Percentiles rank a stretch among this genome's conserved stretches.
Evolutionary conservation across 495 filamentous ascomycete species (phyloP).

Genomic region (Trichocladium antarcticum): DNA sequence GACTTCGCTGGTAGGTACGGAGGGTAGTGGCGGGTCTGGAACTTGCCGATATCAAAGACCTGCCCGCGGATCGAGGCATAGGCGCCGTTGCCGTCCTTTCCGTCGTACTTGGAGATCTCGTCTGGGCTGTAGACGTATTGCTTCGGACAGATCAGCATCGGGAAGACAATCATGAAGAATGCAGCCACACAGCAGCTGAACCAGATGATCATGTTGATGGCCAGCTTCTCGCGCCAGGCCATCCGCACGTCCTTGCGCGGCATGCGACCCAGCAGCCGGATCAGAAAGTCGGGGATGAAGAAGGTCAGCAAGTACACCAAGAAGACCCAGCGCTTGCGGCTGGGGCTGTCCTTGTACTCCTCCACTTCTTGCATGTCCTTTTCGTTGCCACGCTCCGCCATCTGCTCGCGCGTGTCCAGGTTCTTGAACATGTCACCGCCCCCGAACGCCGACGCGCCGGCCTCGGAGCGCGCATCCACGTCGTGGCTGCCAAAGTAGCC

Average conservation of each 20-base stretch:
- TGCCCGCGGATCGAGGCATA: slow-evolving; percentile 78
- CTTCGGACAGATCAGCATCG: slow-evolving; percentile 76
- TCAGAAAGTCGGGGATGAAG: slow-evolving; percentile 74
- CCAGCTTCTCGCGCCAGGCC: slow-evolving; percentile 94
- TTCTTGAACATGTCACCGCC: slow-evolving; percentile 97
- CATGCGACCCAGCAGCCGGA: slow-evolving; percentile 72
- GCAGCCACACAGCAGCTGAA: slow-evolving; percentile 62
- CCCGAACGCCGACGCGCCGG: slow-evolving; percentile 76
- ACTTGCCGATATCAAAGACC: slow-evolving; percentile 72
- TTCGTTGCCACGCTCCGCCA: slow-evolving; percentile 91
- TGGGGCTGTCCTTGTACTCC: slow-evolving; percentile 61
- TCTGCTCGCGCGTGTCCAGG: slow-evolving; percentile 82
- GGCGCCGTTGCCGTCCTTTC: slow-evolving; percentile 50
- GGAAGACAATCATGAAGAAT: slow-evolving; percentile 87
- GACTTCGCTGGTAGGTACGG: slow-evolving; percentile 49
- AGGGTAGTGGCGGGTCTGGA: slow-evolving; percentile 72
- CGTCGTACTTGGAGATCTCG: slow-evolving; percentile 64
- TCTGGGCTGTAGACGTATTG: slow-evolving; percentile 75
- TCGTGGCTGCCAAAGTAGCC: slow-evolving; percentile 78
- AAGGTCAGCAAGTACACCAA: slow-evolving; percentile 80
- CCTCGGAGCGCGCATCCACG: slow-evolving; percentile 77
- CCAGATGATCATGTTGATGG: slow-evolving; percentile 98
- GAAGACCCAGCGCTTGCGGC: slow-evolving; percentile 83
- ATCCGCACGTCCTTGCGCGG: slow-evolving; percentile 83
- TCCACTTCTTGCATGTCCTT: slow-evolving; percentile 87